Base-by-base conservation (phyloP, 768 basidiomycete genomes). In the Galerina marginata region DNA sequence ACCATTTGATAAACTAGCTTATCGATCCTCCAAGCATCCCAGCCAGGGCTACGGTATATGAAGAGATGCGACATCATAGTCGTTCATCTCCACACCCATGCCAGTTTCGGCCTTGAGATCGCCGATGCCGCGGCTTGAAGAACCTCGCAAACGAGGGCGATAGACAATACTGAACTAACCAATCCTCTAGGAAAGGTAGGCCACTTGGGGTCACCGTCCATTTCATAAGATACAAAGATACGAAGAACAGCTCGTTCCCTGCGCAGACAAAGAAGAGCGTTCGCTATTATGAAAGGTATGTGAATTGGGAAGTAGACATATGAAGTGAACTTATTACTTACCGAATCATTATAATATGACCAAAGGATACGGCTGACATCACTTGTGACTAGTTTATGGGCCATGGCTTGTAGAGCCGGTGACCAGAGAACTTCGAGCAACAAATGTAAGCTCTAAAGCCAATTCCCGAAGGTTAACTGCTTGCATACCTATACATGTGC, bases 401-500 rank as follows among this genome's bases (percentile, higher is more conserved):
- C n/a, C n/a, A 38, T 74, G 97, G 69, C 92, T 96, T 55, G 85
- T 82, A 6, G 95, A 92, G 25, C 97, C 97, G 20, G 96, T 97
- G 16, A 92, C 85, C n/a, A 99, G 85, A 36, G 96, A 96, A 69
- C 96, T 99, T 59, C 15, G 25, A 56, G 16, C 2, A 40, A 20
- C 15, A 46, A n/a, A 29, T 49, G 23, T 1, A 54, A 73, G 50
- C 68, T 59, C 47, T 57, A 59, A 63, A 42, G 38, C 11, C 26
- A 39, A 10, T 33, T 25, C 40, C 44, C 12, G 44, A 12, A 47
- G 57, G 54, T 55, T 43, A 50, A 56, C 10, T 39, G 46, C 53
- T 15, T 16, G 60, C 66, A 54, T 68, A 96, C 96, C 96, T 97
- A 75, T 98, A 97, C 97, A 99, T 99, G 75, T 99, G 97, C 87